Conservation (phyloP, 2,329 filamentous ascomycete species). For the Juglanconis sp. region DNA sequence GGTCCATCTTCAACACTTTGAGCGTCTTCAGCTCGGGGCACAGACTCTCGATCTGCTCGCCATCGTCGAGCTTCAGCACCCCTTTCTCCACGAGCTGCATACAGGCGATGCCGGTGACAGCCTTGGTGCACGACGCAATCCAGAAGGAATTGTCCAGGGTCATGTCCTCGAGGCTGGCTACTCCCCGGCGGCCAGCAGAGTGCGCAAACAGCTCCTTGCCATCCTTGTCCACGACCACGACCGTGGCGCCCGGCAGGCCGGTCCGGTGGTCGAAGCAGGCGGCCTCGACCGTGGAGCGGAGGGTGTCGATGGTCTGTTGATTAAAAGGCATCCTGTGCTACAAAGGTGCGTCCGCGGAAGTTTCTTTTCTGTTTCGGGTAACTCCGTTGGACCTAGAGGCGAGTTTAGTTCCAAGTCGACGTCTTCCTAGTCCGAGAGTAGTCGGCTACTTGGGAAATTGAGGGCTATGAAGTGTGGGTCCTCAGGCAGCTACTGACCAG, state of each 20-base stretch:
- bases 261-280: constrained; percentile 34
- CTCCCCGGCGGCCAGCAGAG: constrained; percentile 44
- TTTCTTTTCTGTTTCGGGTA: background rate
- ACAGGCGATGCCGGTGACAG: constrained; percentile 48
- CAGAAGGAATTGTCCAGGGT: constrained; percentile 54
- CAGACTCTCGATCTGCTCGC: constrained; percentile 26
- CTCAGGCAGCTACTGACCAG: no score
- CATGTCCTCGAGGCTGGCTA: constrained; percentile 15
- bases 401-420: background rate
- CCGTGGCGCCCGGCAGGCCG: constrained; percentile 42
- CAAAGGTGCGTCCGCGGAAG: background rate
- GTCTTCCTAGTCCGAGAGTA: background rate
- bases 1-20: constrained; percentile 40
- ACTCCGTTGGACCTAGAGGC: background rate
- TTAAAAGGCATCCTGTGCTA: constrained; percentile 18
- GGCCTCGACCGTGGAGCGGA: constrained; percentile 32
- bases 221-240: constrained; percentile 44
- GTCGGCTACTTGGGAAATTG: background rate
- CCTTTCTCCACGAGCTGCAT: constrained; percentile 52
- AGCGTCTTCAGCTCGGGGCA: constrained; percentile 47
- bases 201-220: constrained; percentile 47
- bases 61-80: constrained; percentile 22
- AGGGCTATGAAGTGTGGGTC: background rate
- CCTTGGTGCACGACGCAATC: constrained; percentile 57
- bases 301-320: constrained; percentile 17